A percentile compares a stretch with the other conserved stretches of the same genome.
Conservation (phyloP, 305 asterid genomes). For the Plantago coronopus region DNA sequence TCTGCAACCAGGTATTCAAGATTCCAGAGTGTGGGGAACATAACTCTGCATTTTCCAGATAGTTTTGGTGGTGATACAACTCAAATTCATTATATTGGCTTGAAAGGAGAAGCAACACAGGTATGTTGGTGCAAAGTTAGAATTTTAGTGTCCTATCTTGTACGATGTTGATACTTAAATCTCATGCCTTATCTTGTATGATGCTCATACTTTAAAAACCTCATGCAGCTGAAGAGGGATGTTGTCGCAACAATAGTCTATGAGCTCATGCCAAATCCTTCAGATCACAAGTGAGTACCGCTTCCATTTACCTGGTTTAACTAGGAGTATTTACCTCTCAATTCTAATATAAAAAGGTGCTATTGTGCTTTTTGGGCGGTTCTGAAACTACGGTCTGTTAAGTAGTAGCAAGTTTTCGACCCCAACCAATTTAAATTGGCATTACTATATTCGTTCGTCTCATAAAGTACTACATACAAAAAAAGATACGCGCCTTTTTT, state of each 20-base stretch:
- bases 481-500: neutral
- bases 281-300: slow-evolving; percentile 90
- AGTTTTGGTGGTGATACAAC: slow-evolving; percentile 86
- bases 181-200: slow-evolving; percentile 23
- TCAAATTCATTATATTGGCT: slow-evolving; percentile 89
- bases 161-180: slow-evolving; percentile 10
- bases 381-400: no score
- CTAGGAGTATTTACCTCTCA: neutral
- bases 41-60: slow-evolving; percentile 93
- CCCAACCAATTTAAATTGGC: no score
- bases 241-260: slow-evolving; percentile 88
- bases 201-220: slow-evolving; percentile 12
- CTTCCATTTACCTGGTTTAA: slow-evolving; percentile 3
- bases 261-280: slow-evolving; percentile 94
- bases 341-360: neutral
- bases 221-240: slow-evolving; percentile 82
- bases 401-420: no score
- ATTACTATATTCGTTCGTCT: no score
- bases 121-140: slow-evolving; percentile 33
- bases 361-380: neutral
- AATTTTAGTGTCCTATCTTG: slow-evolving; percentile 9
- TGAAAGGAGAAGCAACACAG: slow-evolving; percentile 99
- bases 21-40: slow-evolving; percentile 90
- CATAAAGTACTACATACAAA: neutral
- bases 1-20: slow-evolving; percentile 68